Conservation (phyloP, 225 moss, liverwort and hornwort genomes). For the Polytrichum commune region DNA sequence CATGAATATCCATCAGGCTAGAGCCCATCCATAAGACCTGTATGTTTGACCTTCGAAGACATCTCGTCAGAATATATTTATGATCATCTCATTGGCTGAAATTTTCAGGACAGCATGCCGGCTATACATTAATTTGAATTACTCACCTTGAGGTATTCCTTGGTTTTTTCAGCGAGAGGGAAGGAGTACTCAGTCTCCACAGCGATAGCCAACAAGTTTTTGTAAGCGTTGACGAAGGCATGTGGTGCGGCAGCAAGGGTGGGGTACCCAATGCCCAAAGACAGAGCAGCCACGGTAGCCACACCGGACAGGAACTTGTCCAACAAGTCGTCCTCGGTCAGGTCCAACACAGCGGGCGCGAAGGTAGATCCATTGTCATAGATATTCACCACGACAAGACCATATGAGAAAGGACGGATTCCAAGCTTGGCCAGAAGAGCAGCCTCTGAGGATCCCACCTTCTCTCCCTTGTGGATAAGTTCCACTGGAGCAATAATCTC, state of each 20-base stretch:
- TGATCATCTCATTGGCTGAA: no score
- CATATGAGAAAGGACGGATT: slow-evolving; percentile 92
- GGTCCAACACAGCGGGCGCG: slow-evolving; percentile 68
- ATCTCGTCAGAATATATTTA: no score
- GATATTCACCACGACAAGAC: slow-evolving; percentile 71
- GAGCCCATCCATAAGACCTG: no score
- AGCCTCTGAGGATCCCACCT: slow-evolving; percentile 92
- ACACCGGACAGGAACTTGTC: slow-evolving; percentile 74
- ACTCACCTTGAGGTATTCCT: slow-evolving; percentile 83
- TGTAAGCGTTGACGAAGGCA: slow-evolving; percentile 79
- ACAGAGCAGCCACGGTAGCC: slow-evolving; percentile 74
- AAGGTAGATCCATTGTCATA: slow-evolving; percentile 90
- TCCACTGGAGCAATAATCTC: slow-evolving; percentile 95
- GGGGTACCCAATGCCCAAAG: slow-evolving; percentile 74
- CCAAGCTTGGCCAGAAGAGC: slow-evolving; percentile 80
- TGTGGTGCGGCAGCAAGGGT: slow-evolving; percentile 89
- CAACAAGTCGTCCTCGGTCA: slow-evolving; percentile 81
- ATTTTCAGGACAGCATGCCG: no score
- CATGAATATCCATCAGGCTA: no score
- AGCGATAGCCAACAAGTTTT: slow-evolving; percentile 85
- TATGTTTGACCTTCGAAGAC: no score
- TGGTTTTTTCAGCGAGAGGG: slow-evolving; percentile 81
- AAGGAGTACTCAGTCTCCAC: slow-evolving; percentile 88
- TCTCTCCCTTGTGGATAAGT: slow-evolving; percentile 82
- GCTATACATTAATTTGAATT: no score